These are phyloP conservation scores for Trametes meyenii DNA, from an alignment of 768 basidiomycete genomes.

Conservation along the genomic window DNA sequence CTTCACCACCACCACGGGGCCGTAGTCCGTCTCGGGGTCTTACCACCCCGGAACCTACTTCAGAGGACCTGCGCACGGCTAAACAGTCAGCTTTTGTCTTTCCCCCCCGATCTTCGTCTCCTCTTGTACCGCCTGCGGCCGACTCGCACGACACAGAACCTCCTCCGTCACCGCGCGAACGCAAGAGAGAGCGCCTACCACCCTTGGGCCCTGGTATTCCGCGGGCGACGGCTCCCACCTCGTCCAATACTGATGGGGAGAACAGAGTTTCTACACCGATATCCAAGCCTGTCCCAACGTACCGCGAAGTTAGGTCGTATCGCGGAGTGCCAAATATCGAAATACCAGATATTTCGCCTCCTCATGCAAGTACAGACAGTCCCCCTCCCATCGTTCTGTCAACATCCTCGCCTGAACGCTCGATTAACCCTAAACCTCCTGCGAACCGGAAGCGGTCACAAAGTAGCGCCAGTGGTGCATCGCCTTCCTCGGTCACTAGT, in stretches of 20 bases:
- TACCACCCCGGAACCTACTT: conserved; percentile 34
- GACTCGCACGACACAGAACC: conserved; percentile 31
- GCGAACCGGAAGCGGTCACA: conserved; percentile 47
- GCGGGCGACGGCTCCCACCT: conserved; percentile 11
- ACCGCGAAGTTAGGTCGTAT: conserved; percentile 36
- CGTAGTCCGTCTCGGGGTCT: conserved; percentile 37
- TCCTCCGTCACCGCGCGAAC: conserved; percentile 10
- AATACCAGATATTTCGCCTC: conserved; percentile 35
- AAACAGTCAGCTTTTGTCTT: conserved; percentile 58
- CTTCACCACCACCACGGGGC: conserved; percentile 43
- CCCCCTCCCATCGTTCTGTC: conserved; percentile 32
- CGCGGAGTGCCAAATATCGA: conserved; percentile 43
- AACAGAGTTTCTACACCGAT: not conserved
- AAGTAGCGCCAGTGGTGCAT: conserved; percentile 41
- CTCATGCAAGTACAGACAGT: conserved; percentile 24
- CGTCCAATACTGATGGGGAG: not conserved
- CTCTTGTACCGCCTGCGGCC: conserved; percentile 36
- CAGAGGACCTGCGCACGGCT: conserved; percentile 46
- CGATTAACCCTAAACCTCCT: conserved; percentile 32
- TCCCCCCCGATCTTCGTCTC: conserved; percentile 42
- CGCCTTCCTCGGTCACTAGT: conserved; percentile 33
- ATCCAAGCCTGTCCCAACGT: conserved; percentile 21
- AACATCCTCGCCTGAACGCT: conserved; percentile 32
- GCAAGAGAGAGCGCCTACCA: conserved; percentile 26
- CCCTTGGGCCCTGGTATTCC: conserved; percentile 30